Evolutionary conservation across 768 basidiomycete genomes (phyloP).

Genomic region (Pisolithus tinctorius): DNA sequence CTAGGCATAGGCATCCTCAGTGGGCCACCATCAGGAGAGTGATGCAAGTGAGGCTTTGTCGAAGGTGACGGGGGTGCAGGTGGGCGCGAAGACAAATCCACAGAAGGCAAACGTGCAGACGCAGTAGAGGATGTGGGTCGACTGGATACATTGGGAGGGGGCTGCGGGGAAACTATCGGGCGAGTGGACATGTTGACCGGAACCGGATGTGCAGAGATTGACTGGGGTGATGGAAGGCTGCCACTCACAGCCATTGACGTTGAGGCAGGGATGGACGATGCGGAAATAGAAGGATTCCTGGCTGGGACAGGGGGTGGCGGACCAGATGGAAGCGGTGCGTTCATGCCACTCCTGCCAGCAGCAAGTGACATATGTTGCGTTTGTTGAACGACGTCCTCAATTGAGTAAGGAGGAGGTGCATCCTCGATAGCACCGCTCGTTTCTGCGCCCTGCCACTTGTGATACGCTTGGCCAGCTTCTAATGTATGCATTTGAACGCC

Average conservation of each 20-base stretch:
- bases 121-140: neutral
- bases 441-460: constrained; percentile 35
- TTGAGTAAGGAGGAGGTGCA: constrained; percentile 67
- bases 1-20: neutral
- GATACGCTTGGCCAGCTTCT: constrained; percentile 26
- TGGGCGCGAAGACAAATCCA: constrained; percentile 12
- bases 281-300: constrained; percentile 3
- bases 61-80: neutral
- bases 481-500: constrained; percentile 18
- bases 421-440: constrained; percentile 28
- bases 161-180: neutral
- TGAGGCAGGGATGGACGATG: neutral
- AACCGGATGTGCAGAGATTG: neutral
- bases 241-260: neutral
- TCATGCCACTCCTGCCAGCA: neutral
- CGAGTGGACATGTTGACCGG: neutral
- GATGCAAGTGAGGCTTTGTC: neutral
- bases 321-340: neutral
- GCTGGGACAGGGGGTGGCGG: constrained; percentile 9
- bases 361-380: constrained; percentile 1
- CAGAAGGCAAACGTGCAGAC: constrained; percentile 1
- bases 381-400: constrained; percentile 29
- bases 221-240: neutral
- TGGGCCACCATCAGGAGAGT: neutral
- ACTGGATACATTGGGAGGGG: neutral